Evolutionary conservation across 1,284 basidiomycete genomes (phyloP), one percentile per base, ranked within the genome.

Genomic region (Inonotus obliquus): DNA sequence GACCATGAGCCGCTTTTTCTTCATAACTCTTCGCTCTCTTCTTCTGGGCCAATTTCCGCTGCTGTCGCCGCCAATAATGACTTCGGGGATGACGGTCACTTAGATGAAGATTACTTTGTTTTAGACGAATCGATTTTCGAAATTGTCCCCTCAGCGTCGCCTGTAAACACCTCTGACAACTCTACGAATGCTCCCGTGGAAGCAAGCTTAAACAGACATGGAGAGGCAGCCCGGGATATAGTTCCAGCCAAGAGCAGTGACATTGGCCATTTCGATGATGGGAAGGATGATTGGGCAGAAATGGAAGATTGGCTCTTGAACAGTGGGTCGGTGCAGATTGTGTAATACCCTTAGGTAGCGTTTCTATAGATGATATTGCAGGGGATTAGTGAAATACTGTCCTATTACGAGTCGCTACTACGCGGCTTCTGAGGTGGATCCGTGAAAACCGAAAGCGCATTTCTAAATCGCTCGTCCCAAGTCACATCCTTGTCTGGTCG

Each of bases 401-500:
- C 14, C 29, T 35, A 52, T 21, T 61, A 13, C 9, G 35, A 52
- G 35, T 27, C 9, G 1, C 7, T 13, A 17, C 23, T 52, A 25
- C 29, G 17, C 51, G 17, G 54, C 32, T 54, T 35, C n/a, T 27
- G 38, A 13, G 73, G 67, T 29, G 77, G 76, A 64, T 81, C 74
- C 35, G 76, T 75, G 70, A 87, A 94, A 2, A 96, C 81, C 47
- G 76, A 79, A 63, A 97, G 72, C 57, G 83, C 82, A 55, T 81
- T 81, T 38, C 79, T 75, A 70, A 93, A 91, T 63, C 85, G 76
- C 63, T 86, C 81, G 69, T 95, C 91, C 93, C 93, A 97, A 38
- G 79, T 78, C 7, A 89, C 84, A 10, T 78, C 77, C 53, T 75
- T 76, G 3, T 82, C 80, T 2, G 88, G 86, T 60, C 82, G 80